Base-by-base conservation (phyloP, 2,329 filamentous ascomycete genomes). In the Paecilomyces sp. region DNA sequence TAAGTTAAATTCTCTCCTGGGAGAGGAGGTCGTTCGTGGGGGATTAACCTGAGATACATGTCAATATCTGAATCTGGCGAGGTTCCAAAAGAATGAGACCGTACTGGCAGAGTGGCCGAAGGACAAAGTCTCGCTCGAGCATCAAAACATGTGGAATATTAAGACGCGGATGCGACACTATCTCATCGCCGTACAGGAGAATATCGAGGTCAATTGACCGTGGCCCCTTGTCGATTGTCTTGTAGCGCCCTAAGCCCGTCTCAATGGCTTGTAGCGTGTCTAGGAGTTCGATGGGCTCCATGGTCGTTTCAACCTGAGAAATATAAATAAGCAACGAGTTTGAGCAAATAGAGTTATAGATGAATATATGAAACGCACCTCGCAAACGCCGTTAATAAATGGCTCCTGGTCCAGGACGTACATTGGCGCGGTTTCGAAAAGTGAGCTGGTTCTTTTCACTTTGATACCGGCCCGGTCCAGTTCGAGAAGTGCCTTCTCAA, bases 371-470 rank as follows among this genome's bases (percentile, higher is more conserved):
- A 31, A 55, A 80, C 85, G 72, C 74, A 95, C 92, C 86, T 96
- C 90, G 74, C 91, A 96, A 60, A 88, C 92, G 22, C 92, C 94
- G 72, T 99, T 99, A 55, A 97, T 79, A 71, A 99, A 99, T 31
- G 85, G 84, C 63, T 87, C 87, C 74, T 99, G 94, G 63, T 97
- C 89, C 63, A 89, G 79, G 64, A 97, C 89, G 75, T 99, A 99
- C 94, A 99, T 99, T 24, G 94, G 91, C 67, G 91, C 87, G 3
- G 93, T 99, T 78, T 97, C 92, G 84, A 94, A 99, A 2, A 99
- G 80, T 62, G 87, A 88, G 73, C 93, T 97, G 0, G 93, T 96
- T 67, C 88, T 83, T 68, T 85, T 82, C 47, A 99, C 83, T 57
- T 77, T 84, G 70, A 97, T 91, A 34, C 86, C 87, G 24, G 85